A percentile compares a stretch with the other conserved stretches of the same genome.
Conservation (phyloP, 768 basidiomycete species). For the Auriculariales sp. region DNA sequence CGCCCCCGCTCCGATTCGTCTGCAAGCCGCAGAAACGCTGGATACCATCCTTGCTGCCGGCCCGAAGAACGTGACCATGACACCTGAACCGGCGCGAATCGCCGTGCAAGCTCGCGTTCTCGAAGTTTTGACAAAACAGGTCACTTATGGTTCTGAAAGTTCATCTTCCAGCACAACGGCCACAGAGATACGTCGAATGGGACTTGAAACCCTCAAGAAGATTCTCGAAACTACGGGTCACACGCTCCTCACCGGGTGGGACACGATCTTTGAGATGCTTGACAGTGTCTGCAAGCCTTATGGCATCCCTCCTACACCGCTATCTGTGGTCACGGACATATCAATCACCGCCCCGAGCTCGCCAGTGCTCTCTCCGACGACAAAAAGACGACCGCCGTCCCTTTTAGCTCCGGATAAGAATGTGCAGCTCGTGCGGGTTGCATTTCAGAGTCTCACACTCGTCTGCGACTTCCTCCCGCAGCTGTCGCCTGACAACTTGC, state of each 20-base stretch:
- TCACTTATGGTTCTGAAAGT: slow-evolving; percentile 26
- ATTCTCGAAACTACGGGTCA: slow-evolving; percentile 88
- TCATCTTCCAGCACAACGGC: slow-evolving; percentile 30
- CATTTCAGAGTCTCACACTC: slow-evolving; percentile 84
- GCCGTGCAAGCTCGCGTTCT: slow-evolving; percentile 71
- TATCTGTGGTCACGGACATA: slow-evolving; percentile 25
- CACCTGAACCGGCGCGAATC: slow-evolving; percentile 42
- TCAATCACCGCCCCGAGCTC: slow-evolving; percentile 20
- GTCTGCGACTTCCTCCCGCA: slow-evolving; percentile 86
- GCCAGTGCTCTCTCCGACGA: slow-evolving; percentile 21
- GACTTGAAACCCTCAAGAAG: slow-evolving; percentile 75
- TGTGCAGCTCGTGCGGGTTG: slow-evolving; percentile 70
- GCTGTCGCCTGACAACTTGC: slow-evolving; percentile 67
- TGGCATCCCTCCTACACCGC: slow-evolving; percentile 20
- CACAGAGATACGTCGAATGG: slow-evolving; percentile 77
- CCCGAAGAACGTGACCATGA: slow-evolving; percentile 49
- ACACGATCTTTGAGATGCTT: slow-evolving; percentile 83
- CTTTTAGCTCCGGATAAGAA: slow-evolving; percentile 55
- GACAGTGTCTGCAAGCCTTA: slow-evolving; percentile 72
- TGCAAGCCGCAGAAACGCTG: slow-evolving; percentile 79
- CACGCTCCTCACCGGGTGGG: slow-evolving; percentile 86
- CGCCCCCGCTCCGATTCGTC: slow-evolving; percentile 59
- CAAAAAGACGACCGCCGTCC: slow-evolving; percentile 36
- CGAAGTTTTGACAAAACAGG: slow-evolving; percentile 71
- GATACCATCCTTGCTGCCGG: slow-evolving; percentile 73